Conservation (phyloP, 495 filamentous ascomycete species). For the Penicillium samsonianum region DNA sequence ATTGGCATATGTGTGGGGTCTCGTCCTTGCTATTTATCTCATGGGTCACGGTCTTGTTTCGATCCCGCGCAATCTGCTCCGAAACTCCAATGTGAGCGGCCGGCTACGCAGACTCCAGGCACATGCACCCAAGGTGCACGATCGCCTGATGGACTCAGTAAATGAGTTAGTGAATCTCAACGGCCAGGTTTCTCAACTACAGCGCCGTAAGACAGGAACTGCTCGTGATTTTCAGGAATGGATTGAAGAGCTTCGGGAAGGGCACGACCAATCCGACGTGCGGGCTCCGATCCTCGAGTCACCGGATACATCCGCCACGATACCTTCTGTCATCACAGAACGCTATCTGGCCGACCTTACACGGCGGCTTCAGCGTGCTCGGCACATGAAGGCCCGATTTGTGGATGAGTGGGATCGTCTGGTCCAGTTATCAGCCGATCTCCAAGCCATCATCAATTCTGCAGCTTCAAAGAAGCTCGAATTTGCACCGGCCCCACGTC, state of each 20-base stretch:
- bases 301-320: slow-evolving; percentile 36
- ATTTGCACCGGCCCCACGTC: slow-evolving; percentile 61
- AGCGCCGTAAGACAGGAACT: slow-evolving; percentile 79
- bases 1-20: slow-evolving; percentile 88
- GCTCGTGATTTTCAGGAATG: slow-evolving; percentile 83
- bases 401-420: slow-evolving; percentile 82
- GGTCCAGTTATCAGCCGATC: slow-evolving; percentile 67
- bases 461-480: slow-evolving; percentile 76
- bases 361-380: slow-evolving; percentile 72
- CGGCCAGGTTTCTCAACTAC: slow-evolving; percentile 72
- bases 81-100: slow-evolving; percentile 70
- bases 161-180: slow-evolving; percentile 80
- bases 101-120: slow-evolving; percentile 72
- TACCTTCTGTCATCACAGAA: slow-evolving; percentile 85
- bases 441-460: slow-evolving; percentile 84
- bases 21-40: slow-evolving; percentile 87
- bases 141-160: slow-evolving; percentile 83
- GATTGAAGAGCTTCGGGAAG: slow-evolving; percentile 88
- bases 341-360: slow-evolving; percentile 90
- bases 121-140: slow-evolving; percentile 78
- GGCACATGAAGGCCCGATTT: slow-evolving; percentile 80
- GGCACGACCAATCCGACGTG: slow-evolving; percentile 65
- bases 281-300: slow-evolving; percentile 49
- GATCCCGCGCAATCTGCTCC: slow-evolving; percentile 77
- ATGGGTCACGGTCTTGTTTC: slow-evolving; percentile 97